Evolutionary conservation across 257 asterid genomes (phyloP).

Genomic region (Buddleja alternifolia): DNA sequence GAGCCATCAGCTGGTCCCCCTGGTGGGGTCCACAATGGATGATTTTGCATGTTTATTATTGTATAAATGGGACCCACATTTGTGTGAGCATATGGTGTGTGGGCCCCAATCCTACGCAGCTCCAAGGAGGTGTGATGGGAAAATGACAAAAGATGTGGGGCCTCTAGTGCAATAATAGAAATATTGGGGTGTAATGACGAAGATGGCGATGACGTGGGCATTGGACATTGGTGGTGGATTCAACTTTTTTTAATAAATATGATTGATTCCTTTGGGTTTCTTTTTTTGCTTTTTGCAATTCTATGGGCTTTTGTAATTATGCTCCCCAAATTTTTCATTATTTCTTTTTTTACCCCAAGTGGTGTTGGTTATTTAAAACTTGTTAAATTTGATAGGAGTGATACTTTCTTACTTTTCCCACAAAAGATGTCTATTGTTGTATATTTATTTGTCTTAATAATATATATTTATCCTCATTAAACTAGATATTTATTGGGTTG

Average conservation of each 20-base stretch:
- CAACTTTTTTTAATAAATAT: neutral
- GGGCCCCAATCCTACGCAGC: conserved; percentile 59
- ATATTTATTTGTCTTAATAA: too few relatives aligned
- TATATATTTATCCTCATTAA: too few relatives aligned
- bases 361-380: too few relatives aligned
- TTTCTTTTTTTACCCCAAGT: too few relatives aligned
- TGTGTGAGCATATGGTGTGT: conserved; percentile 30
- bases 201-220: conserved; percentile 6
- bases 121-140: conserved; percentile 53
- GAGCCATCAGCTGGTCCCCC: conserved; percentile 39
- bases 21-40: conserved; percentile 39
- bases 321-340: neutral
- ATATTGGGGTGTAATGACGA: conserved; percentile 21
- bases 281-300: neutral
- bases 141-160: conserved; percentile 43
- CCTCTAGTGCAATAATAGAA: conserved; percentile 33
- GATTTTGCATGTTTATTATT: conserved; percentile 25
- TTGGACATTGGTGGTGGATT: neutral
- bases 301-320: conserved; percentile 3
- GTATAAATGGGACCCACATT: conserved; percentile 30
- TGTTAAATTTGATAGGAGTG: too few relatives aligned
- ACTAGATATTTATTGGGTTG: too few relatives aligned
- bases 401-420: too few relatives aligned
- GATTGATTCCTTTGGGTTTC: neutral
- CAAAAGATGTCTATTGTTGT: too few relatives aligned